These are phyloP conservation scores for Cupressus sempervirens DNA, from an alignment of 75 land plant genomes.

Conservation along the genomic window DNA sequence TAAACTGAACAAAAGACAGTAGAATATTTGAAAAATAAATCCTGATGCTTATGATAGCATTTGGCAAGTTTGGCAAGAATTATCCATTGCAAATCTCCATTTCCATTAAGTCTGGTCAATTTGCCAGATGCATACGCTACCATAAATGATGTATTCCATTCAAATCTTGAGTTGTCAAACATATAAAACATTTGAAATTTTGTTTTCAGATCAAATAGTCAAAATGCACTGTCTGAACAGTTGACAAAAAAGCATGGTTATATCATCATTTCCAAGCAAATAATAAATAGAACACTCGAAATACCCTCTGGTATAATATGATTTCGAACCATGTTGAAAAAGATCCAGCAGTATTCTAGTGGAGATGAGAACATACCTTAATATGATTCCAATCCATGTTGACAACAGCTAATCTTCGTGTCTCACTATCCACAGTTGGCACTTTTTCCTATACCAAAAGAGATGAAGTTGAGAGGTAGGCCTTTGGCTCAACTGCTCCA, in stretches of 20 bases:
- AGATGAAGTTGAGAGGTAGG: neutral
- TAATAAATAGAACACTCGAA: neutral
- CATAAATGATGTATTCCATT: neutral
- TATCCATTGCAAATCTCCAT: neutral
- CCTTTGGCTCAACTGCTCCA: neutral
- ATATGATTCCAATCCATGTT: conserved; percentile 86
- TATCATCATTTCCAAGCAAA: neutral
- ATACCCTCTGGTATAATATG: neutral
- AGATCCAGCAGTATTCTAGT: conserved; percentile 1
- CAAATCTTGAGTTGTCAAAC: neutral
- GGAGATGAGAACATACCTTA: conserved; percentile 29
- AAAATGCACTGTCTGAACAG: no score
- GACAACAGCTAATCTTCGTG: conserved; percentile 71
- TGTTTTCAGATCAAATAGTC: neutral
- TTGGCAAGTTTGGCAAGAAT: neutral
- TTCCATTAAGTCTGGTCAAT: neutral
- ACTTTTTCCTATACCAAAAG: conserved; percentile 43
- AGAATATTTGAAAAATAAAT: neutral
- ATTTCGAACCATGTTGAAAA: neutral
- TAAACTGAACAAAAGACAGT: neutral
- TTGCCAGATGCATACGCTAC: neutral
- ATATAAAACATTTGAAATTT: neutral
- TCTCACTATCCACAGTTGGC: conserved; percentile 55
- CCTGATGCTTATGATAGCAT: neutral
- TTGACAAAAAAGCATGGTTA: neutral